These are phyloP conservation scores for Mortierella sp. DNA, from an alignment of 371 early-diverging fungal species.

Conservation along the genomic window DNA sequence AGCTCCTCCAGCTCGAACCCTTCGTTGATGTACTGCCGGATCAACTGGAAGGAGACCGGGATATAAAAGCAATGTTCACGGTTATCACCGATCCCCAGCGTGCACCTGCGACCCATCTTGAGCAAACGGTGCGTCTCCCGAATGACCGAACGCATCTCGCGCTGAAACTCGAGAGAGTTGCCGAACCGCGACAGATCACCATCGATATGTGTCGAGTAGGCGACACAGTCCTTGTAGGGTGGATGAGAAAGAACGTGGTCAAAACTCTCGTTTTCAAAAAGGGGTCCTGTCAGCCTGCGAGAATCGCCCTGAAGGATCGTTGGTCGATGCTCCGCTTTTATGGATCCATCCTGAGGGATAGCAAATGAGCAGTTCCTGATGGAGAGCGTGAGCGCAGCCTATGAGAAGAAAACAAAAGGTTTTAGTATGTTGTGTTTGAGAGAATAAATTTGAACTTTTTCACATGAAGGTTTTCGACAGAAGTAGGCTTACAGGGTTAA, in stretches of 20 bases:
- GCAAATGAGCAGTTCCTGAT: constrained; percentile 90
- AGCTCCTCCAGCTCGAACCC: constrained; percentile 93
- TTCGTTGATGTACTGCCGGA: constrained; percentile 82
- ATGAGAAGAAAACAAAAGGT: not conserved
- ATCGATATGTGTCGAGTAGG: constrained; percentile 68
- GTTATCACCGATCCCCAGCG: constrained; percentile 94
- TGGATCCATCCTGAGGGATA: constrained; percentile 70
- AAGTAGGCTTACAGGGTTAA: constrained; percentile 89
- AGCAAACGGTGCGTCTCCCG: constrained; percentile 81
- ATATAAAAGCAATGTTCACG: constrained; percentile 90
- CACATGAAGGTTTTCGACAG: no score
- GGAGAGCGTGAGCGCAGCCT: constrained; percentile 86
- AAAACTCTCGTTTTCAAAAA: constrained; percentile 76
- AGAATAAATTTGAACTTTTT: not conserved
- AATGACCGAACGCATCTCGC: constrained; percentile 82
- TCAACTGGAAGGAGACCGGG: constrained; percentile 86
- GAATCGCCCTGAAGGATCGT: constrained; percentile 87
- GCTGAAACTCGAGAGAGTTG: constrained; percentile 80
- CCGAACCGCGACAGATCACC: constrained; percentile 83
- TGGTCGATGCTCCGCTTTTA: constrained; percentile 85
- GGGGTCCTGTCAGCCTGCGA: constrained; percentile 68
- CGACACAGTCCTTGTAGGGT: constrained; percentile 94
- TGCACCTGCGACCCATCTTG: constrained; percentile 79
- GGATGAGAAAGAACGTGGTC: constrained; percentile 94
- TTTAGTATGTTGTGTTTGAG: not conserved